Evolutionary conservation across 2,329 filamentous ascomycete genomes (phyloP).

Genomic region (Diplocarpon rosae): DNA sequence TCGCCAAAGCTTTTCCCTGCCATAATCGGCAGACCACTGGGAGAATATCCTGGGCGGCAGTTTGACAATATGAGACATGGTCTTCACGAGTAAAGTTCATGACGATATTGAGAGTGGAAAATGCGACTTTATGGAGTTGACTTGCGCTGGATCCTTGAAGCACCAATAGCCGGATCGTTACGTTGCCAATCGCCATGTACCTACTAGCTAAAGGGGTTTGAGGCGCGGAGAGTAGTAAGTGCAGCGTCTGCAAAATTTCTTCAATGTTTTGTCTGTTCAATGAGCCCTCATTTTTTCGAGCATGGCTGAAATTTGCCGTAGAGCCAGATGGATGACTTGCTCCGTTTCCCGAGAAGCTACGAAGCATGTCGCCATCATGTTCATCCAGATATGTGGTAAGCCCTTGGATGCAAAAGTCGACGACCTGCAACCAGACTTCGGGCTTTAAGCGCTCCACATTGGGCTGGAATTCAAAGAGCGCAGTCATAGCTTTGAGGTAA

Average conservation of each 20-base stretch:
- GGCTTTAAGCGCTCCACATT: conserved; percentile 70
- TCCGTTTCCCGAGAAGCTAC: conserved; percentile 14
- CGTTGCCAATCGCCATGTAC: conserved; percentile 43
- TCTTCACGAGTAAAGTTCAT: conserved; percentile 58
- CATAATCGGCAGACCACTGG: conserved; percentile 68
- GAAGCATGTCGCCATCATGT: conserved; percentile 11
- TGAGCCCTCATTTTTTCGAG: conserved; percentile 22
- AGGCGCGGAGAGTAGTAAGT: conserved; percentile 49
- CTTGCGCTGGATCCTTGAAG: conserved; percentile 46
- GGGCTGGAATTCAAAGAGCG: conserved; percentile 59
- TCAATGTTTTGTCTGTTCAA: conserved; percentile 31
- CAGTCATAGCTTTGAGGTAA: conserved; percentile 66
- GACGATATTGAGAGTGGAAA: conserved; percentile 64
- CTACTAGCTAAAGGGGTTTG: conserved; percentile 55
- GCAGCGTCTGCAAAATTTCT: conserved; percentile 54
- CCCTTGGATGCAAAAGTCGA: conserved; percentile 50
- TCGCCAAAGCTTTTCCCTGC: conserved; percentile 54
- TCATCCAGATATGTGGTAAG: conserved; percentile 39
- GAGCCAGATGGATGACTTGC: conserved; percentile 13
- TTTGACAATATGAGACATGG: conserved; percentile 50
- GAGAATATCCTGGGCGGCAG: conserved; percentile 47
- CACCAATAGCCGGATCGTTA: conserved; percentile 50
- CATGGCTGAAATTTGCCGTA: conserved; percentile 19
- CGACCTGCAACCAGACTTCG: conserved; percentile 30
- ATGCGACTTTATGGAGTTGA: conserved; percentile 58